phyloP scores from a whole-genome alignment of 2,329 filamentous ascomycete species.

The Fusarium irregulare region DNA sequence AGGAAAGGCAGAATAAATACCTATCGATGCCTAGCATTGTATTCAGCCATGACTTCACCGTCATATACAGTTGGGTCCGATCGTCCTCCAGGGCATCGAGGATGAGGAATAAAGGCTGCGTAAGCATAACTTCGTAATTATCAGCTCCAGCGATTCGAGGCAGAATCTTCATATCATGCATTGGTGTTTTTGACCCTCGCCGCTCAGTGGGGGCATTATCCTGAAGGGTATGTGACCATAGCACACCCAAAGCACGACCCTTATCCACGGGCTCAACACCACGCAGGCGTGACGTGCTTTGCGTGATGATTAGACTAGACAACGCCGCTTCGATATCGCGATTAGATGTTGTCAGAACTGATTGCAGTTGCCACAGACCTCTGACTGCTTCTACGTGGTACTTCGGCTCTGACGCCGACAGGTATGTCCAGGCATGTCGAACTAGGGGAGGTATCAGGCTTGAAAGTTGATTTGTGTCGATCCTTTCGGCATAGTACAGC shows the following conservation, averaged over 20 bases:
- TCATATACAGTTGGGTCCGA: conserved; percentile 78
- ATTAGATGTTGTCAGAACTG: conserved; percentile 71
- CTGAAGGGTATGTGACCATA: conserved; percentile 85
- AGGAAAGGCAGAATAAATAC: conserved; percentile 52
- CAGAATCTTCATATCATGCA: conserved; percentile 49
- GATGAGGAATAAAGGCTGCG: conserved; percentile 82
- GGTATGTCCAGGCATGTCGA: conserved; percentile 78
- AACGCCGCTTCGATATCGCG: conserved; percentile 85
- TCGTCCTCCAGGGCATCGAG: conserved; percentile 82
- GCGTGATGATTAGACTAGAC: conserved; percentile 72
- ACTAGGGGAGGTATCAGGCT: conserved; percentile 76
- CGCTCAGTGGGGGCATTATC: conserved; percentile 64
- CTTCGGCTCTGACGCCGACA: conserved; percentile 86
- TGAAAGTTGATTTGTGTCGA: conserved; percentile 64
- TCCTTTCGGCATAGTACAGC: conserved; percentile 65
- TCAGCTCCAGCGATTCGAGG: conserved; percentile 66
- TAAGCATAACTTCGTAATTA: conserved; percentile 78
- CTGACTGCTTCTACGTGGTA: conserved; percentile 94
- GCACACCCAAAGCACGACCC: conserved; percentile 75
- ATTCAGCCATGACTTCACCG: conserved; percentile 84
- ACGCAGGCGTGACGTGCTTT: conserved; percentile 49
- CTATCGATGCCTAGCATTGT: conserved; percentile 71
- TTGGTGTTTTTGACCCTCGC: conserved; percentile 60
- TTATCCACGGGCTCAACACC: conserved; percentile 63
- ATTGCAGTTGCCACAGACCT: conserved; percentile 87